Base-by-base conservation (phyloP, 192 early-diverging fungal species). In the Bifiguratus adelaidae region DNA sequence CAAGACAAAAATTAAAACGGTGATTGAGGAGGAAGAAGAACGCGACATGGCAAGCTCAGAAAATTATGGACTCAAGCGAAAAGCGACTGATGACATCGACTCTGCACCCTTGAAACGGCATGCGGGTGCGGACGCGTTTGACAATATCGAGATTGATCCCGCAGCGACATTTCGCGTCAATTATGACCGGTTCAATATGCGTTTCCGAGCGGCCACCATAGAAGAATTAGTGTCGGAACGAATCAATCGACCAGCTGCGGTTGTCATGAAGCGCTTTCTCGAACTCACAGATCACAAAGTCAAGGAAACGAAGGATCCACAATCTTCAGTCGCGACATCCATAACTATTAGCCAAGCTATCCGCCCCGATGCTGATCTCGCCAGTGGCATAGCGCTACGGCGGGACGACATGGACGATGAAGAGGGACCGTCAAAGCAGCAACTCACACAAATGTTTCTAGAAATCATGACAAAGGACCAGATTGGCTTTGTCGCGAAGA, bases 161-260 rank as follows among this genome's bases (percentile, higher is more conserved):
- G n/a, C n/a, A n/a, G n/a, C n/a, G n/a, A n/a, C n/a, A 40, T 86
- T 86, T 58, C 64, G 66, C 33, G 51, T 82, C 30, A 83, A 86
- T 49, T 74, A 62, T 54, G 80, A 82, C 7, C 67, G 72, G 27
- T 80, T 73, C 29, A 78, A 74, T 38, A 76, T 83, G 23, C 56
- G 76, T 15, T 70, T 83, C 57, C 76, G 84, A 46, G n/a, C n/a
- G n/a, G n/a, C n/a, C 82, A 82, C 50, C 57, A 62, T 88, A 40
- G 68, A 76, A 16, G 70, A 73, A 21, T 59, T 71, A 44, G 80
- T 75, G 40, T 53, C 67, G 5, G 66, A 69, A 22, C 67, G 74
- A 30, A 67, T 80, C 58, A 88, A 84, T 55, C 52, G 64, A 12
- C 73, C 72, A 11, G 83, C 82, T n/a, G 75, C 62, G 24, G 54